Conservation (phyloP, 2,329 filamentous ascomycete genomes). For the Cryoendolithus antarcticus region DNA sequence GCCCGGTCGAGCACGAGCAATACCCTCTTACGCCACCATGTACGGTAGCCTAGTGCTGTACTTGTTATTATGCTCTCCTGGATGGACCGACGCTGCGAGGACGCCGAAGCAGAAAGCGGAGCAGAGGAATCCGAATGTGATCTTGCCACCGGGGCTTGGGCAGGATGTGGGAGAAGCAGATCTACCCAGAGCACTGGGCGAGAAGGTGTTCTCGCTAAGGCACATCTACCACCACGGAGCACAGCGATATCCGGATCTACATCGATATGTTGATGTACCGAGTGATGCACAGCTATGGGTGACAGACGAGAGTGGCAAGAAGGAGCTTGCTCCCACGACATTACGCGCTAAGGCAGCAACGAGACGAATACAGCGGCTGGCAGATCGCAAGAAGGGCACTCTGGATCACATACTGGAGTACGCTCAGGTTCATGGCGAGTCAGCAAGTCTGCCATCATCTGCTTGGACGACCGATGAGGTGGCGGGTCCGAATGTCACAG, state of each 20-base stretch:
- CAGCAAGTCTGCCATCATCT: constrained; percentile 54
- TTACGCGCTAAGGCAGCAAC: constrained; percentile 27
- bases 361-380: constrained; percentile 65
- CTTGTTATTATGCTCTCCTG: constrained; percentile 9
- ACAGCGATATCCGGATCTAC: constrained; percentile 62
- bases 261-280: constrained; percentile 62
- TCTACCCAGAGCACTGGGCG: constrained; percentile 11
- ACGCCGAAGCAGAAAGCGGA: constrained; percentile 10
- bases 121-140: constrained; percentile 10
- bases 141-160: constrained; percentile 12
- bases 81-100: constrained; percentile 10
- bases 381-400: constrained; percentile 61
- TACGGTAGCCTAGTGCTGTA: constrained; percentile 11
- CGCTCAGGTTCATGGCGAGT: constrained; percentile 55
- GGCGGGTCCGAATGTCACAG: constrained; percentile 65
- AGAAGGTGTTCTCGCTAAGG: constrained; percentile 45
- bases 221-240: constrained; percentile 91
- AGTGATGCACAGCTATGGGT: constrained; percentile 34
- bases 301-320: constrained; percentile 16
- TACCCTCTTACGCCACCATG: constrained; percentile 9
- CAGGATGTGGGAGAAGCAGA: constrained; percentile 4
- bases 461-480: constrained; percentile 78
- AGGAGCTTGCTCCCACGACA: constrained; percentile 30
- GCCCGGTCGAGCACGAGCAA: constrained; percentile 3
- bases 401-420: constrained; percentile 69